phyloP scores from a whole-genome alignment of 768 basidiomycete species.

The Zangia roseola region DNA sequence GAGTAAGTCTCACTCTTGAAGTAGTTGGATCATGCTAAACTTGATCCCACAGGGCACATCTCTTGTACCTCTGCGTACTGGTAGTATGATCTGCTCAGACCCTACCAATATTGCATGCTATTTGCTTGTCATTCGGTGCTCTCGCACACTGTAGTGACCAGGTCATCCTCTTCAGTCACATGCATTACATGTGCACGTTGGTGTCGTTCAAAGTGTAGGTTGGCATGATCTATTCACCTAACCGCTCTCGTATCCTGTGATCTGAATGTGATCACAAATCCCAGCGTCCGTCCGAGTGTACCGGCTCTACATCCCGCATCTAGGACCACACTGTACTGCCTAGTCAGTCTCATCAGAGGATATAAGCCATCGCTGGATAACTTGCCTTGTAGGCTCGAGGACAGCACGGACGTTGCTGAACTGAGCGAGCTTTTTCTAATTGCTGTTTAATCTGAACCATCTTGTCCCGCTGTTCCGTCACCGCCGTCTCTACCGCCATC shows the following conservation, averaged over 20 bases:
- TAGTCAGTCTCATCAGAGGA: background rate
- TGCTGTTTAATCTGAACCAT: background rate
- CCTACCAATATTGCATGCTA: too few relatives aligned
- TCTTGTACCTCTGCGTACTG: background rate
- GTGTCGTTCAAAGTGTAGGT: too few relatives aligned
- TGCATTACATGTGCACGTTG: too few relatives aligned
- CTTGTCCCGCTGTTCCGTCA: background rate
- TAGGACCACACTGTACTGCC: background rate
- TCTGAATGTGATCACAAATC: background rate
- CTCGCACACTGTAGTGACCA: too few relatives aligned
- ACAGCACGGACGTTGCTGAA: too few relatives aligned
- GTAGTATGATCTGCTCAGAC: too few relatives aligned
- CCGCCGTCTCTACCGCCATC: background rate
- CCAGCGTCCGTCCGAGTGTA: too few relatives aligned
- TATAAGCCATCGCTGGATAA: background rate
- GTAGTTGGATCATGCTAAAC: background rate
- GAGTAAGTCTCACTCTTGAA: conserved; percentile 3
- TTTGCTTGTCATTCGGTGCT: too few relatives aligned
- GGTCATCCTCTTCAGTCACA: too few relatives aligned
- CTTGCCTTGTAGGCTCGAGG: background rate
- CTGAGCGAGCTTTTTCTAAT: background rate
- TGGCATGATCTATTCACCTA: too few relatives aligned
- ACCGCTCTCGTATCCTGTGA: too few relatives aligned
- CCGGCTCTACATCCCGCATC: too few relatives aligned
- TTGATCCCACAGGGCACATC: background rate